Percentiles rank a stretch among this genome's conserved stretches.
Evolutionary conservation across 73 alveolate genomes (phyloP).

Genomic region (Stentor coeruleus): DNA sequence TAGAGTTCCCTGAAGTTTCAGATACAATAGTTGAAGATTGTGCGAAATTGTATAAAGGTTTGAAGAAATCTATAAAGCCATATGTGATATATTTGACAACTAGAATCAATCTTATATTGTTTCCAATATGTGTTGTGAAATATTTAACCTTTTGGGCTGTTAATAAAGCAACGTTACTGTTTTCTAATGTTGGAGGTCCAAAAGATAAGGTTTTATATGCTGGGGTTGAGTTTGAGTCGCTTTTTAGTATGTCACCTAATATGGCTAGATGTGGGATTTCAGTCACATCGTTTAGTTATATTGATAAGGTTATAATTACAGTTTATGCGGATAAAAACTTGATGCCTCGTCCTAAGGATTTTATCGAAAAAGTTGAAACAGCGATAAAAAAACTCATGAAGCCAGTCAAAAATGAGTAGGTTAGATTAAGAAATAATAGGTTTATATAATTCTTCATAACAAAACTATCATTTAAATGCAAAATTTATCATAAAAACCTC

Average conservation of each 20-base stretch:
- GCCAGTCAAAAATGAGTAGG: too few relatives aligned
- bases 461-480: too few relatives aligned
- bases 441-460: too few relatives aligned
- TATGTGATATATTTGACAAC: neutral
- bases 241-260: neutral
- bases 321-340: slow-evolving; percentile 1
- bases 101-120: neutral
- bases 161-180: slow-evolving; percentile 18
- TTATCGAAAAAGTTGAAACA: slow-evolving; percentile 25
- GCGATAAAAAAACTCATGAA: too few relatives aligned
- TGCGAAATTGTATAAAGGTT: neutral
- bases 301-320: neutral
- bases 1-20: slow-evolving; percentile 7
- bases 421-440: too few relatives aligned
- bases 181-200: slow-evolving; percentile 29
- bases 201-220: neutral
- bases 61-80: slow-evolving; percentile 21
- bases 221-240: neutral
- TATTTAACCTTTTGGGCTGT: neutral
- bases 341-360: neutral
- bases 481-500: too few relatives aligned
- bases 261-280: slow-evolving; percentile 18
- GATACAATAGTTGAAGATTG: neutral
- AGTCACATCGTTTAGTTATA: slow-evolving; percentile 16
- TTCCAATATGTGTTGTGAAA: neutral